Conservation (phyloP, 805 yeast species). For the Yarrowia sp. region DNA sequence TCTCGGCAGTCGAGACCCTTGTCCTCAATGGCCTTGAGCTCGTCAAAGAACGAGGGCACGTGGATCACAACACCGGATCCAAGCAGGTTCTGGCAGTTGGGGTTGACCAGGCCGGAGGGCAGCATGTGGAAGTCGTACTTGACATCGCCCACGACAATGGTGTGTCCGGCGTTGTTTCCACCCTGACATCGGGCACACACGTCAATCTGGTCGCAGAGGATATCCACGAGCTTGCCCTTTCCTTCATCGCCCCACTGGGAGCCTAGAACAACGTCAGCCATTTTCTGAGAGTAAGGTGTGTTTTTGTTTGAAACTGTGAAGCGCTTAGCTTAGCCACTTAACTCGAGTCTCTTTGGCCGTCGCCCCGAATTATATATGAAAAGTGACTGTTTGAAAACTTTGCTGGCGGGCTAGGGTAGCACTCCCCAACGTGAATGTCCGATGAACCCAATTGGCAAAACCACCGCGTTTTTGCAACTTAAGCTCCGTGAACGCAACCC, state of each 20-base stretch:
- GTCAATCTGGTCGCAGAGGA: conserved; percentile 92
- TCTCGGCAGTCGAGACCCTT: conserved; percentile 79
- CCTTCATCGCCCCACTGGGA: conserved; percentile 99
- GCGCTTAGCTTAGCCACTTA: conserved; percentile 38
- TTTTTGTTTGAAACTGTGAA: conserved; percentile 27
- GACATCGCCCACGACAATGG: conserved; percentile 86
- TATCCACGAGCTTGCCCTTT: conserved; percentile 95
- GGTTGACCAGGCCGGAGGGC: conserved; percentile 97
- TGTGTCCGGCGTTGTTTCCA: conserved; percentile 99
- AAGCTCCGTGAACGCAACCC: conserved; percentile 32
- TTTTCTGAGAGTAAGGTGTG: conserved; percentile 43
- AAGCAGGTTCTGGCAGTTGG: conserved; percentile 84
- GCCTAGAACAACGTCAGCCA: conserved; percentile 95
- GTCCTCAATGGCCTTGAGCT: conserved; percentile 76
- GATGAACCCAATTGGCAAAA: conserved; percentile 8
- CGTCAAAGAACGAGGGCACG: conserved; percentile 89
- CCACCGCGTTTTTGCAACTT: conserved; percentile 17
- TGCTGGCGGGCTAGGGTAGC: conserved; percentile 25
- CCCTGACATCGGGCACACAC: conserved; percentile 97
- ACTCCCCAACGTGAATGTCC: neutral
- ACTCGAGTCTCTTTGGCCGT: conserved; percentile 1
- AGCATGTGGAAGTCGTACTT: conserved; percentile 99
- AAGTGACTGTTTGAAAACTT: conserved; percentile 37
- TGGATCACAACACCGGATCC: conserved; percentile 98
- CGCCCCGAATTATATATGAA: conserved; percentile 18